Percentiles rank a stretch among this genome's conserved stretches.
These are phyloP conservation scores for Isoetes taiwanensis DNA, from an alignment of 75 land plant genomes.

Conservation along the genomic window DNA sequence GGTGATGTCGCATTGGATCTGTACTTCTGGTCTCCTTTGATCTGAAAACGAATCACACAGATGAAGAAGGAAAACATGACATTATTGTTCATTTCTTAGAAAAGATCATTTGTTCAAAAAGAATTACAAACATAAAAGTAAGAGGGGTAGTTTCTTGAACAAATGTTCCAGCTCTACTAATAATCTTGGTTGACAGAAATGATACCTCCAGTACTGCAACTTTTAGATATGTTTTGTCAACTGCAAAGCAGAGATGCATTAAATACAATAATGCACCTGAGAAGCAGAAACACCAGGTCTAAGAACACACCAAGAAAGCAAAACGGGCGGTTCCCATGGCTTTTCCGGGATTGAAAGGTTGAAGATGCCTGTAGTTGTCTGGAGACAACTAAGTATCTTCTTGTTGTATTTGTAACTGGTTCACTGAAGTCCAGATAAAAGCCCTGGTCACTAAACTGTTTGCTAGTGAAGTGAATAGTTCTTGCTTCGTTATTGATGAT, in stretches of 20 bases:
- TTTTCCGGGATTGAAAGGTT: constrained; percentile 23
- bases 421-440: constrained; percentile 51
- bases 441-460: constrained; percentile 22
- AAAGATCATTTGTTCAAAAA: too few species aligned
- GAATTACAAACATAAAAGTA: too few species aligned
- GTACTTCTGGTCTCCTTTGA: constrained; percentile 50
- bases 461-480: constrained; percentile 51
- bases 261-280: too few species aligned
- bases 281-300: too few species aligned
- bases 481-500: constrained; percentile 32
- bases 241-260: too few species aligned
- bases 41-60: constrained; percentile 39
- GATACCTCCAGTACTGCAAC: too few species aligned
- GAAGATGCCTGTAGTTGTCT: constrained; percentile 25
- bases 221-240: too few species aligned
- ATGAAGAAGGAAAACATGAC: too few species aligned
- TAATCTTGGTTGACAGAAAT: too few species aligned
- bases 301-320: too few species aligned
- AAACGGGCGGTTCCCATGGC: constrained; percentile 46
- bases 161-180: too few species aligned
- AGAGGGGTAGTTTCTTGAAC: too few species aligned
- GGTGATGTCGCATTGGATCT: constrained; percentile 35
- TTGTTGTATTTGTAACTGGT: constrained; percentile 46
- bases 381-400: constrained; percentile 31
- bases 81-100: background rate